phyloP scores from a whole-genome alignment of 192 early-diverging fungal genomes.

The Dispira simplex region DNA sequence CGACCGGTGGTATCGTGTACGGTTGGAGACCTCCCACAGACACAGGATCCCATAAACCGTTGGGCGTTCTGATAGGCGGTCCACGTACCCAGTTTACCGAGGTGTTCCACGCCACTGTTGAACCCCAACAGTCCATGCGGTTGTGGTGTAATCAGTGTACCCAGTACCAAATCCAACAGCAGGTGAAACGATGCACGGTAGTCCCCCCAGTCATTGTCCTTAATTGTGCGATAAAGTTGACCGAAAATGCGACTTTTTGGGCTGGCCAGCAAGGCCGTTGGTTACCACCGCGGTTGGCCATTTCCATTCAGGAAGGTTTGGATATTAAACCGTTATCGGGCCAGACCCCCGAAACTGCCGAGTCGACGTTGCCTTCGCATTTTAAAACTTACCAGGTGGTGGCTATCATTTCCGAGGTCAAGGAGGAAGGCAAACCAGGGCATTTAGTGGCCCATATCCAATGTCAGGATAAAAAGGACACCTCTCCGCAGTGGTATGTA shows the following conservation, averaged over 20 bases:
- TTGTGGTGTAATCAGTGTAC: slow-evolving; percentile 81
- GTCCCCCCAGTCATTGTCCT: slow-evolving; percentile 61
- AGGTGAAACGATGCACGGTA: slow-evolving; percentile 45
- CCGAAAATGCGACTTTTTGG: slow-evolving; percentile 38
- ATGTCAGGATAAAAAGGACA: slow-evolving; percentile 10
- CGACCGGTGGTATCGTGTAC: neutral
- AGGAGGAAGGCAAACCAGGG: slow-evolving; percentile 20
- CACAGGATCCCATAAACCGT: neutral
- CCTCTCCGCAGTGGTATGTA: slow-evolving; percentile 47
- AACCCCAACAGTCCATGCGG: slow-evolving; percentile 38
- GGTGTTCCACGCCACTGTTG: slow-evolving; percentile 13
- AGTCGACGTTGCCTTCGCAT: neutral
- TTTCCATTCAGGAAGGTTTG: neutral
- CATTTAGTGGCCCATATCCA: slow-evolving; percentile 27
- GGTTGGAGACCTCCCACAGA: neutral
- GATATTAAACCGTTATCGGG: neutral
- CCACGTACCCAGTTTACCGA: slow-evolving; percentile 12
- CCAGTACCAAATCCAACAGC: slow-evolving; percentile 64
- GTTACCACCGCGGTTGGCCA: neutral
- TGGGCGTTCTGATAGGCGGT: neutral
- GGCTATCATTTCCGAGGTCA: slow-evolving; percentile 24
- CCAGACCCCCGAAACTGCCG: neutral
- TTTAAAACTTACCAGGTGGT: slow-evolving; percentile 9
- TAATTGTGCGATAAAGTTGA: slow-evolving; percentile 50
- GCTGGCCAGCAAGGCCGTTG: neutral